A percentile compares a stretch with the other conserved stretches of the same genome.
Conservation (phyloP, 1,284 basidiomycete genomes). For the Singerocomus rubriflavus region DNA sequence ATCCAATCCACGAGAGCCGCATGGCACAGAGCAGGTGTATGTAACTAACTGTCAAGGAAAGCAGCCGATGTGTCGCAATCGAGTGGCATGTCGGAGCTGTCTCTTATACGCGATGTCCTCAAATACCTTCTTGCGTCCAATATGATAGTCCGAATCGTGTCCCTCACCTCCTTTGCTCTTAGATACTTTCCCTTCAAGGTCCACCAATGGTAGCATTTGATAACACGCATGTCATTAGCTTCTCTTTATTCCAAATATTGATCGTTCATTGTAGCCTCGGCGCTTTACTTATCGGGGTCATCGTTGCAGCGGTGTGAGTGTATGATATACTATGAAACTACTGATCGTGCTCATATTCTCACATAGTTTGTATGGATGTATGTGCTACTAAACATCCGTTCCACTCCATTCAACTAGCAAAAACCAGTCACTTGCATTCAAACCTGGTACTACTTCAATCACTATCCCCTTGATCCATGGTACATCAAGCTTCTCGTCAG, state of each 20-base stretch:
- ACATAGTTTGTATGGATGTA: conserved; percentile 52
- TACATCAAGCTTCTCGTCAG: conserved; percentile 42
- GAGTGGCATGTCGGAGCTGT: no score
- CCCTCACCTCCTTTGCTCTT: no score
- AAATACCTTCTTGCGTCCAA: no score
- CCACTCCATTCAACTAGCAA: background rate
- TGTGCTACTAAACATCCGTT: conserved; percentile 3
- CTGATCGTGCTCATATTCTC: background rate
- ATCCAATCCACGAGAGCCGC: no score
- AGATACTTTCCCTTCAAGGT: background rate
- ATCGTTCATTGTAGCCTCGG: conserved; percentile 38
- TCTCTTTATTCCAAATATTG: background rate
- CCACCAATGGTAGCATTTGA: conserved; percentile 19
- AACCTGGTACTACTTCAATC: conserved; percentile 51
- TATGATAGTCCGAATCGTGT: no score
- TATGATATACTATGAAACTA: background rate
- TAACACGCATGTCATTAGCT: conserved; percentile 13
- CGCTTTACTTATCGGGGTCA: conserved; percentile 46
- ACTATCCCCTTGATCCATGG: conserved; percentile 49
- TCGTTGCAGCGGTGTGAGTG: conserved; percentile 45
- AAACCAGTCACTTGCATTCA: conserved; percentile 52
- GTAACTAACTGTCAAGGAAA: no score
- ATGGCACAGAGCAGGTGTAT: no score
- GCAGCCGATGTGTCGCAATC: no score
- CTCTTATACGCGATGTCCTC: no score